Conservation (phyloP, 2,329 filamentous ascomycete species). For the Ophiostoma novo-ulmi region DNA sequence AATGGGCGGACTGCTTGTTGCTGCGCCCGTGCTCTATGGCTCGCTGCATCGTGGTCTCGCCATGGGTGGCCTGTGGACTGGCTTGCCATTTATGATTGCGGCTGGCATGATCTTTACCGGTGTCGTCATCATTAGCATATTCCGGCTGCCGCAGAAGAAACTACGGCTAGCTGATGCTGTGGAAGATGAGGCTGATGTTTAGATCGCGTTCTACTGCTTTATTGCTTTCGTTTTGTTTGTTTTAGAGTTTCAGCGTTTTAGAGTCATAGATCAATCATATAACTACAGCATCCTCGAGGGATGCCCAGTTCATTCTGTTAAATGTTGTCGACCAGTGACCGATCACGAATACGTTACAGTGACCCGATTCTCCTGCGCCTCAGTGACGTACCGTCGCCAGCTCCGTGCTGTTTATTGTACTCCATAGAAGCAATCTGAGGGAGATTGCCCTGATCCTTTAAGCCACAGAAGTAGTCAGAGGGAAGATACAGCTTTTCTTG, state of each 20-base stretch:
- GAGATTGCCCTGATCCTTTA: constrained; percentile 1
- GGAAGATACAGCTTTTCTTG: neutral
- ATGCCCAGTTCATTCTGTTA: neutral
- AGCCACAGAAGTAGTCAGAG: neutral
- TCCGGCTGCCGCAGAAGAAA: constrained; percentile 6
- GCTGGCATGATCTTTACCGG: constrained; percentile 30
- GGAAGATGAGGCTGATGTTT: neutral
- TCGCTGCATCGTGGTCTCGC: constrained; percentile 44
- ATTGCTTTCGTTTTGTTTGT: neutral
- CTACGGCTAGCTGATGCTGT: neutral
- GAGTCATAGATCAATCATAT: neutral
- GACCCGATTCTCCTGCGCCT: neutral
- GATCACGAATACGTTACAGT: neutral
- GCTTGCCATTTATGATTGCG: constrained; percentile 45
- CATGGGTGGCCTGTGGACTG: constrained; percentile 45
- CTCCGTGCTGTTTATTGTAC: neutral
- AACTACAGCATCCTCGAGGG: neutral
- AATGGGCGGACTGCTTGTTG: constrained; percentile 44
- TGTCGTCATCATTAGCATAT: neutral
- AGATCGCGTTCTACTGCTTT: neutral
- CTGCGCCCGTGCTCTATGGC: constrained; percentile 44
- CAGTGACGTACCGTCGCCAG: constrained; percentile 1
- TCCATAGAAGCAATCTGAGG: constrained; percentile 10
- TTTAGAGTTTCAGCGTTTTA: neutral
- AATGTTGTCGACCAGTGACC: neutral